A percentile compares a stretch with the other conserved stretches of the same genome.
Conservation (phyloP, 108 stramenopile species). For the Hondaea fermentalgiana region DNA sequence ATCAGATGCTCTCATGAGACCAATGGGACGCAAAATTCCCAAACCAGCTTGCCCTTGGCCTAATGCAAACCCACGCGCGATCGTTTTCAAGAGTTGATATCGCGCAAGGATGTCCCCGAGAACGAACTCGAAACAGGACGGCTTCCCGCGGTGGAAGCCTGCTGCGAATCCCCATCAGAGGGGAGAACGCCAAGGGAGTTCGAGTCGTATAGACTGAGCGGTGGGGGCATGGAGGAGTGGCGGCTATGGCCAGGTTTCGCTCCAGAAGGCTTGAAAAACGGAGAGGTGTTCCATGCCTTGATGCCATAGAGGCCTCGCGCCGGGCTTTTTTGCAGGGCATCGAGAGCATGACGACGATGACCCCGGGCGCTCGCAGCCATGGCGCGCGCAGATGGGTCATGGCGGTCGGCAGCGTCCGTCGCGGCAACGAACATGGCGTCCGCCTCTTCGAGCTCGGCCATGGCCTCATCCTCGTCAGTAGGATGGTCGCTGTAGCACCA, state of each 20-base stretch:
- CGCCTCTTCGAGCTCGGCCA: background rate
- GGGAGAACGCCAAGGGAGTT: background rate
- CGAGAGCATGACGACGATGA: background rate
- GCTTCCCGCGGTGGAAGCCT: background rate
- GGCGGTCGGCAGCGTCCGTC: background rate
- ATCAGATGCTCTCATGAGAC: too few relatives aligned
- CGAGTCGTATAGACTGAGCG: background rate
- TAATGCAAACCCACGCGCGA: too few relatives aligned
- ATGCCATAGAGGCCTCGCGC: background rate
- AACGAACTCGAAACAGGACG: background rate
- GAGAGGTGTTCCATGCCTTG: background rate
- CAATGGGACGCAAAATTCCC: too few relatives aligned
- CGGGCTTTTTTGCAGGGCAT: background rate
- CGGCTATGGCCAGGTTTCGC: background rate
- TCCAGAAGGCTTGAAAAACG: background rate
- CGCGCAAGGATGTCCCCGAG: background rate
- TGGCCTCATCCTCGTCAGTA: background rate
- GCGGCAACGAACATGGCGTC: background rate
- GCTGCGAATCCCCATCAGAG: background rate
- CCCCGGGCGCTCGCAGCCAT: background rate
- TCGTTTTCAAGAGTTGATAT: background rate
- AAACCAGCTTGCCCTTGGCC: too few relatives aligned
- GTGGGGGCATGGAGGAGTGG: background rate
- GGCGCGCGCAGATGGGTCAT: background rate
- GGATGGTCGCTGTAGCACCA: background rate